phyloP scores from a whole-genome alignment of 2,329 filamentous ascomycete genomes.

The Hypoxylon sp. region DNA sequence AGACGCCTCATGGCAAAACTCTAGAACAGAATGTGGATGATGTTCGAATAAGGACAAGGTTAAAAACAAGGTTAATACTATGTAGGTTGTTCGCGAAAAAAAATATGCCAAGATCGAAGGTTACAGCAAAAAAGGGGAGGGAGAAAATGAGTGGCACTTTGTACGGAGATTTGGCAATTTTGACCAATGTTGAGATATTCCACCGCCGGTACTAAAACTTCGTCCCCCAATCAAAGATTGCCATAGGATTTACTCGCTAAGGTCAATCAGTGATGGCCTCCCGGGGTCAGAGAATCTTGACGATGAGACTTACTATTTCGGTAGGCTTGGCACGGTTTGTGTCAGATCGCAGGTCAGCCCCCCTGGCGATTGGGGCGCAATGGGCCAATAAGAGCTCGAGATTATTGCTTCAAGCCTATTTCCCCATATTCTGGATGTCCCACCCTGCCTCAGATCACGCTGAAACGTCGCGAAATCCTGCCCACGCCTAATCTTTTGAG shows the following conservation, averaged over 20 bases:
- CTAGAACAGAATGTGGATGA: constrained; percentile 5
- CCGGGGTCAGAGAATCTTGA: constrained; percentile 23
- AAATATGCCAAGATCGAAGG: constrained; percentile 37
- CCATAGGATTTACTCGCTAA: constrained; percentile 30
- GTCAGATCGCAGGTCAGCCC: constrained; percentile 30
- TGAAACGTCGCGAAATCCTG: constrained; percentile 48
- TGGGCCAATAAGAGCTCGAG: constrained; percentile 29
- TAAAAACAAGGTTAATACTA: constrained; percentile 17
- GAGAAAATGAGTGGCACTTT: constrained; percentile 20
- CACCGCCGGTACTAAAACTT: constrained; percentile 15
- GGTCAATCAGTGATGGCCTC: constrained; percentile 29
- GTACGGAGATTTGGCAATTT: constrained; percentile 22
- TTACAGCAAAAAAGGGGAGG: constrained; percentile 14
- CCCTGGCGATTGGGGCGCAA: constrained; percentile 11
- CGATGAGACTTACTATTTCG: constrained; percentile 29
- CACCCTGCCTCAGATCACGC: constrained; percentile 44
- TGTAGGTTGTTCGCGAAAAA: constrained; percentile 28
- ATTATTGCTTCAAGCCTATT: constrained; percentile 17
- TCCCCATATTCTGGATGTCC: constrained; percentile 42
- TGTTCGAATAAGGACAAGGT: constrained; percentile 21
- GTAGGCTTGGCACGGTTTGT: constrained; percentile 33
- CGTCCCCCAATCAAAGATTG: constrained; percentile 31
- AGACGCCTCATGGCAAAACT: neutral
- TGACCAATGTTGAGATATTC: constrained; percentile 19
- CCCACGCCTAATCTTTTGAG: constrained; percentile 18